Conservation (phyloP, 1,284 basidiomycete genomes). For the Malassezia japonica region DNA sequence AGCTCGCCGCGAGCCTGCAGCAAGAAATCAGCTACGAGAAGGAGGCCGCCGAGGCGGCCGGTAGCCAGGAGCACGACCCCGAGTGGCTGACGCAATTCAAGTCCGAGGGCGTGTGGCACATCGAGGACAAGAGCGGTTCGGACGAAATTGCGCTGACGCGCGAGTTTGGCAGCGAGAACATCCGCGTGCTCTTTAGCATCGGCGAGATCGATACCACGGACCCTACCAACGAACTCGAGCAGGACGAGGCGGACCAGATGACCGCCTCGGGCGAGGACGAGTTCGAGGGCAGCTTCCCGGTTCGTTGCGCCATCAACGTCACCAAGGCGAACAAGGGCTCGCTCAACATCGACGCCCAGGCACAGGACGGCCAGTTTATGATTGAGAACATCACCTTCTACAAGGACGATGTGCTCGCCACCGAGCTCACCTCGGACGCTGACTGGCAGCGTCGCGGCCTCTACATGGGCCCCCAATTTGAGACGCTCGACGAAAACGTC, state of each 20-base stretch:
- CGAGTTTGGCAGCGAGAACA: constrained; percentile 77
- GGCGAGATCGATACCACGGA: constrained; percentile 40
- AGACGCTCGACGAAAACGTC: constrained; percentile 73
- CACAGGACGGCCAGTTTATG: constrained; percentile 64
- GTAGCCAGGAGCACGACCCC: constrained; percentile 51
- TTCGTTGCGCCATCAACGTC: constrained; percentile 69
- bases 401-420: constrained; percentile 62
- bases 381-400: constrained; percentile 86
- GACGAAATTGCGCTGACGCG: constrained; percentile 75
- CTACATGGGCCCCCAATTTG: constrained; percentile 89
- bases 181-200: constrained; percentile 37
- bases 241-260: constrained; percentile 51
- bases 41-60: constrained; percentile 50
- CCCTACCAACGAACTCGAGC: constrained; percentile 25
- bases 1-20: constrained; percentile 64
- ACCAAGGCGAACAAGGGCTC: constrained; percentile 59
- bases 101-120: constrained; percentile 64
- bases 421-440: constrained; percentile 71
- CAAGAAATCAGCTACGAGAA: constrained; percentile 80
- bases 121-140: constrained; percentile 63
- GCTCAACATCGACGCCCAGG: constrained; percentile 41
- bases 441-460: constrained; percentile 84
- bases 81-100: constrained; percentile 72
- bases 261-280: constrained; percentile 46
- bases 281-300: constrained; percentile 53